Evolutionary conservation across 805 yeast genomes (phyloP).

Genomic region (Yarrowia deformans): DNA sequence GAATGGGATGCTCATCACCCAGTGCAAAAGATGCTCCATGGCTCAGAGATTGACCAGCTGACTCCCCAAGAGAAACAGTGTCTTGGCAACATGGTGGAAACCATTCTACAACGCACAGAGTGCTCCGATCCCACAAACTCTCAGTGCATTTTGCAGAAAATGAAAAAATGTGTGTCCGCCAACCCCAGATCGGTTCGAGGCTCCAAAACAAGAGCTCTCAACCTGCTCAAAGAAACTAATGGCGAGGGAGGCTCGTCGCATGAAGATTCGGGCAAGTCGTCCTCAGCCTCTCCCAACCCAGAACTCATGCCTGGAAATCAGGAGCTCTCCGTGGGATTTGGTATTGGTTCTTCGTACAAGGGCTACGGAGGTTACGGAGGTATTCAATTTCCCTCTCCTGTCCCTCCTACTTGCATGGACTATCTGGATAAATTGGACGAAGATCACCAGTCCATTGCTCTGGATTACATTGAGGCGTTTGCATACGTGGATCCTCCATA

Average conservation of each 20-base stretch:
- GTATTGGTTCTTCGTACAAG: constrained; percentile 28
- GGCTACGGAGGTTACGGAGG: constrained; percentile 38
- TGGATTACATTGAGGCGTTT: constrained; percentile 26
- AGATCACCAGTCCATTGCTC: constrained; percentile 17
- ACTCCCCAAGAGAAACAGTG: constrained; percentile 43
- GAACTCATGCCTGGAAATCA: constrained; percentile 9
- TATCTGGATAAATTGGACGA: constrained; percentile 19
- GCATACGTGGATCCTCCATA: constrained; percentile 31
- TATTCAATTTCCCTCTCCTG: constrained; percentile 32
- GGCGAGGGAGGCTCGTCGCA: constrained; percentile 38
- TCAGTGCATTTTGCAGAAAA: constrained; percentile 45
- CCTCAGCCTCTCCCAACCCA: constrained; percentile 25
- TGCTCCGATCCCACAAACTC: constrained; percentile 46
- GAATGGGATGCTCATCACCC: constrained; percentile 88
- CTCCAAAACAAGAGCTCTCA: constrained; percentile 34
- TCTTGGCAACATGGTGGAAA: constrained; percentile 42
- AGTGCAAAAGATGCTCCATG: constrained; percentile 60
- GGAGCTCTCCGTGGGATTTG: constrained; percentile 15
- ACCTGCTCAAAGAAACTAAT: constrained; percentile 28
- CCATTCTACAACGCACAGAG: constrained; percentile 46
- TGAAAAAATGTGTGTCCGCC: constrained; percentile 43
- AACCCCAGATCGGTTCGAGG: constrained; percentile 36
- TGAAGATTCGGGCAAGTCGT: constrained; percentile 21
- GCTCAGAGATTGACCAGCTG: constrained; percentile 50
- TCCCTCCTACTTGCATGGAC: constrained; percentile 35